A percentile compares a stretch with the other conserved stretches of the same genome.
Conservation (phyloP, 1,139 yeast genomes). For the Saccharomyces hybrid region DNA sequence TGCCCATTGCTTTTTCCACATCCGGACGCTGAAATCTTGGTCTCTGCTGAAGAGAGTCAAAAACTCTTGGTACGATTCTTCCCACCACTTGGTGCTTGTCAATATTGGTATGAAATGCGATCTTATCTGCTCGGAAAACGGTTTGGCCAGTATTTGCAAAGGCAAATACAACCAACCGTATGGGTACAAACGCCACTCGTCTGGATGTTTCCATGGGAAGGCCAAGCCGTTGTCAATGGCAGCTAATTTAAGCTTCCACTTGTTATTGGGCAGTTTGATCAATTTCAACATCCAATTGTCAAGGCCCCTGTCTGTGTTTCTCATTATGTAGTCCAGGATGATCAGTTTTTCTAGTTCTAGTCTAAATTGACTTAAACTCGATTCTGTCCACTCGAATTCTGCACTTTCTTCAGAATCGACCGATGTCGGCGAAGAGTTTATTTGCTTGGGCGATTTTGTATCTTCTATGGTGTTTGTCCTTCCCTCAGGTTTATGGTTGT, state of each 20-base stretch:
- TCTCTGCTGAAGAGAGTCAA: conserved; percentile 48
- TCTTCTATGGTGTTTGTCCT: background rate
- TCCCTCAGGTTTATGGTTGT: background rate
- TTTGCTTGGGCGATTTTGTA: background rate
- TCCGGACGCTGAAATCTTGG: conserved; percentile 53
- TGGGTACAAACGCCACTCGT: conserved; percentile 76
- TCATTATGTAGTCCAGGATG: conserved; percentile 61
- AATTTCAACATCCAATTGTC: conserved; percentile 75
- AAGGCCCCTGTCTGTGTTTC: conserved; percentile 68
- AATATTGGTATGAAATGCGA: conserved; percentile 52
- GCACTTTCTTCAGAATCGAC: conserved; percentile 7
- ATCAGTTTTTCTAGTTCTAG: conserved; percentile 63
- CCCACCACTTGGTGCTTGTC: conserved; percentile 71
- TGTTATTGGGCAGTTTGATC: conserved; percentile 11
- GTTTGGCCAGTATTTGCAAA: conserved; percentile 55
- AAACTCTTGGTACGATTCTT: conserved; percentile 44
- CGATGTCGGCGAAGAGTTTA: conserved; percentile 5
- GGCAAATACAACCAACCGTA: conserved; percentile 76
- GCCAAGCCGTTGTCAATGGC: conserved; percentile 75
- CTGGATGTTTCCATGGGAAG: conserved; percentile 80
- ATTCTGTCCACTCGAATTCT: conserved; percentile 49
- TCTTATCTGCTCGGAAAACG: conserved; percentile 52
- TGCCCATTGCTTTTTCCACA: conserved; percentile 65
- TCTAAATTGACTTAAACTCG: conserved; percentile 45
- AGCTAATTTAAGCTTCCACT: conserved; percentile 53